phyloP scores from a whole-genome alignment of 805 yeast genomes.

The Zygosaccharomyces siamensis region DNA sequence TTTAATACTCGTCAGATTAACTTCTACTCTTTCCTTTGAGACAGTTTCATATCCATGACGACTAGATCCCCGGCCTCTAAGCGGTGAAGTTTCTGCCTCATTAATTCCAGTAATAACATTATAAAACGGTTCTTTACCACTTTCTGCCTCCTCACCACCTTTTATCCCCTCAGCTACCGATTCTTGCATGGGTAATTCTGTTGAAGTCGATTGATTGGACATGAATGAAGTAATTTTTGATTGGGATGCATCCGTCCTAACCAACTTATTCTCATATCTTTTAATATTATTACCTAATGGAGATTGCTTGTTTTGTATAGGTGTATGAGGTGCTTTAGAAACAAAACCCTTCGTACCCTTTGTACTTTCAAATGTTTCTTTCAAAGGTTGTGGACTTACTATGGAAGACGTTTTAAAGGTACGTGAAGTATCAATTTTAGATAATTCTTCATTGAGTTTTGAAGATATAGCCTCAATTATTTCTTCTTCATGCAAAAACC shows the following conservation, averaged over 20 bases:
- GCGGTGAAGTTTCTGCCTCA: background rate
- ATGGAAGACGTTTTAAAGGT: constrained; percentile 62
- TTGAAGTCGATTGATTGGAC: background rate
- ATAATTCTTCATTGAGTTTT: constrained; percentile 46
- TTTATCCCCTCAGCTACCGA: background rate
- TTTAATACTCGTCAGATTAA: constrained; percentile 55
- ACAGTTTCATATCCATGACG: constrained; percentile 13
- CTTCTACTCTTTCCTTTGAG: constrained; percentile 36
- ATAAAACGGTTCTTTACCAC: background rate
- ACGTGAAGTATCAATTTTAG: constrained; percentile 60
- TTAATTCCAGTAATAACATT: background rate
- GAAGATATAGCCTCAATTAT: constrained; percentile 59
- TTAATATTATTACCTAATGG: constrained; percentile 17
- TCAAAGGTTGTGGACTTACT: constrained; percentile 30
- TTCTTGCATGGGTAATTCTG: background rate
- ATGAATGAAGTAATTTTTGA: constrained; percentile 30
- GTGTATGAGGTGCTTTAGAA: constrained; percentile 4
- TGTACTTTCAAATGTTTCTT: constrained; percentile 8
- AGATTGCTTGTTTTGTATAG: constrained; percentile 6
- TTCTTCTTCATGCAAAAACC: constrained; percentile 82
- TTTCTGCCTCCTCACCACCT: background rate
- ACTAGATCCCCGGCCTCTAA: background rate
- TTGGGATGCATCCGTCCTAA: constrained; percentile 34
- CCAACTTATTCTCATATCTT: constrained; percentile 33
- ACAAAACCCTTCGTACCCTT: background rate